A percentile compares a stretch with the other conserved stretches of the same genome.
These are phyloP conservation scores for Odontarrhena argentea DNA, from an alignment of 345 rosid genomes.

Conservation along the genomic window DNA sequence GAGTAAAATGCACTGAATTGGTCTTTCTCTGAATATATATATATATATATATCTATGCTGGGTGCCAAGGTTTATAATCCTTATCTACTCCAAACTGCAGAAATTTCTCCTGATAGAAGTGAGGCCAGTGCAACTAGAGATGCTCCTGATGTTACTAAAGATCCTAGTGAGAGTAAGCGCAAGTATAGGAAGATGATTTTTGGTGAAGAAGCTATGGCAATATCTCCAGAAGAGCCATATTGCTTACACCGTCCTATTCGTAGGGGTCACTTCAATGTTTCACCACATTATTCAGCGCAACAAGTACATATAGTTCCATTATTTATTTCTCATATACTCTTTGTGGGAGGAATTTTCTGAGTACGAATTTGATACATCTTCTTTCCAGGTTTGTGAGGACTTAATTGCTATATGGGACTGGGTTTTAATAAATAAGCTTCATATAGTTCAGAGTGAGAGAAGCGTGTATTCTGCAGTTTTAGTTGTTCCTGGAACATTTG, in stretches of 20 bases:
- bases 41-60: not conserved
- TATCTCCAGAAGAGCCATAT: slow-evolving; percentile 81
- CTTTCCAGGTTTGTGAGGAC: slow-evolving; percentile 79
- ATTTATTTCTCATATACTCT: not conserved
- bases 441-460: slow-evolving; percentile 68
- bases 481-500: slow-evolving; percentile 86
- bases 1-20: not conserved
- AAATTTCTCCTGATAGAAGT: slow-evolving; percentile 49
- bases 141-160: slow-evolving; percentile 45
- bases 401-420: slow-evolving; percentile 85
- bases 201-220: slow-evolving; percentile 88
- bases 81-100: slow-evolving; percentile 41
- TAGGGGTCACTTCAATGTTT: slow-evolving; percentile 91
- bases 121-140: slow-evolving; percentile 37
- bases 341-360: slow-evolving; percentile 13
- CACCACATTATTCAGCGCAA: slow-evolving; percentile 73
- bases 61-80: not conserved
- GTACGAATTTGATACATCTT: slow-evolving; percentile 7
- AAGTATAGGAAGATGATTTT: slow-evolving; percentile 58
- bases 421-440: slow-evolving; percentile 70
- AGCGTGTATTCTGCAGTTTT: slow-evolving; percentile 72
- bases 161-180: slow-evolving; percentile 44
- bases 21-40: slow-evolving; percentile 10
- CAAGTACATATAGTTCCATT: slow-evolving; percentile 52
- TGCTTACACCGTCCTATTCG: slow-evolving; percentile 77